A percentile compares a stretch with the other conserved stretches of the same genome.
phyloP scores from a whole-genome alignment of 2,329 filamentous ascomycete genomes.

The Colletotrichum echinochloae region DNA sequence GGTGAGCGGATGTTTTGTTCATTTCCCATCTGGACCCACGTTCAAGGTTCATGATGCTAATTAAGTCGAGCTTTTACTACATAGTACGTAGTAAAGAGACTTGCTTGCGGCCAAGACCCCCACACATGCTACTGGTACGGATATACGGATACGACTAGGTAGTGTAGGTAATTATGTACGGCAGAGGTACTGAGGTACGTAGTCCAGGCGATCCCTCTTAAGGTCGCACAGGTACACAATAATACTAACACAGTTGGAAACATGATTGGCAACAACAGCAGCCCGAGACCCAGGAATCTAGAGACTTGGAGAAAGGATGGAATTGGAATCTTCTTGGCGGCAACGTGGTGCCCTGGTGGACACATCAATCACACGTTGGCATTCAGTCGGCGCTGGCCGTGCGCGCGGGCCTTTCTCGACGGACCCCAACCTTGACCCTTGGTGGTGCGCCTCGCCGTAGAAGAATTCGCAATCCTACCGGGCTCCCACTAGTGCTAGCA shows the following conservation, averaged over 20 bases:
- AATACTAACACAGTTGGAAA: too few species aligned
- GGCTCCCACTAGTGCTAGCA: constrained; percentile 6
- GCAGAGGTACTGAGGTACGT: too few species aligned
- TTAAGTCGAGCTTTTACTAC: too few species aligned
- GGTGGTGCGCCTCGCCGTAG: constrained; percentile 21
- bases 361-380: constrained; percentile 27
- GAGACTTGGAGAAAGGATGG: constrained; percentile 1
- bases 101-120: too few species aligned
- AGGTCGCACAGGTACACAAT: too few species aligned
- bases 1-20: constrained; percentile 30
- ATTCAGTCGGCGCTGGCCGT: constrained; percentile 25
- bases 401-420: constrained; percentile 12
- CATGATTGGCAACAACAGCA: constrained; percentile 3
- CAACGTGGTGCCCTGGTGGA: constrained; percentile 33
- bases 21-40: constrained; percentile 28
- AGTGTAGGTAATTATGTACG: too few species aligned
- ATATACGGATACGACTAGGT: too few species aligned
- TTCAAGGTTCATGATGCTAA: constrained; percentile 35
- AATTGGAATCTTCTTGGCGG: constrained; percentile 8
- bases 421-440: constrained; percentile 10
- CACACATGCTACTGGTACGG: too few species aligned
- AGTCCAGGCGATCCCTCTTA: too few species aligned
- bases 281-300: not conserved
- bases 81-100: too few species aligned
- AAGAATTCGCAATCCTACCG: constrained; percentile 12